Conservation (phyloP, 805 yeast genomes). For the Huiozyma sinensis region DNA sequence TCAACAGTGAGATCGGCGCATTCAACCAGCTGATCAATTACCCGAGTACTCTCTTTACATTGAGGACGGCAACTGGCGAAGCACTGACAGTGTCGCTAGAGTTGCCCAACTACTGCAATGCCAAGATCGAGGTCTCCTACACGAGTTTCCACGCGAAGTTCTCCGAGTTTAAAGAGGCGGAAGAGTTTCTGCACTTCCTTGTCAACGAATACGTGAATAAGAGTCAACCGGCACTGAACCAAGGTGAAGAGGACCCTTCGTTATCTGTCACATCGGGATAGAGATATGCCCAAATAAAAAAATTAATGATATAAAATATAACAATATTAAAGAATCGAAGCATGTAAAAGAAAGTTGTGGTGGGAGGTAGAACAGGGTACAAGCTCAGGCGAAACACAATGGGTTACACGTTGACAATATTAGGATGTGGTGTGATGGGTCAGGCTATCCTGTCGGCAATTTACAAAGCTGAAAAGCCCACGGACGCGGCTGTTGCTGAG, state of each 20-base stretch:
- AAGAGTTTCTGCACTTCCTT: constrained; percentile 26
- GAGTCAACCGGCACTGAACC: background rate
- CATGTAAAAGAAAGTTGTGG: too few species aligned
- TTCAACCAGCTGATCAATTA: constrained; percentile 15
- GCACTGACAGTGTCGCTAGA: constrained; percentile 13
- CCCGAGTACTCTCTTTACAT: constrained; percentile 15
- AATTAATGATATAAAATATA: too few species aligned
- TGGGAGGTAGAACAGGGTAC: background rate
- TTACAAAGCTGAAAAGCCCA: constrained; percentile 23
- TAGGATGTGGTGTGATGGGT: constrained; percentile 96
- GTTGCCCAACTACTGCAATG: constrained; percentile 27
- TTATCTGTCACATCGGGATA: background rate
- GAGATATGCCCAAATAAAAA: background rate
- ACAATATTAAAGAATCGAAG: too few species aligned
- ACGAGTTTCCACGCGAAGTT: constrained; percentile 20
- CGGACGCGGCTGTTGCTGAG: constrained; percentile 17
- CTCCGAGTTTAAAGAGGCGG: constrained; percentile 26
- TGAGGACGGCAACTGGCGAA: constrained; percentile 6
- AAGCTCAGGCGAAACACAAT: constrained; percentile 2
- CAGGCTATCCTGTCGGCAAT: constrained; percentile 77
- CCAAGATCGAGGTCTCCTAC: constrained; percentile 16
- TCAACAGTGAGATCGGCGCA: constrained; percentile 17
- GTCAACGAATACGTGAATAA: constrained; percentile 18
- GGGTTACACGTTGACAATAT: constrained; percentile 55
- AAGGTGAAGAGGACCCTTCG: background rate